A percentile compares a stretch with the other conserved stretches of the same genome.
These are phyloP conservation scores for Pulveroboletus sp. DNA, from an alignment of 768 basidiomycete species.

Conservation along the genomic window DNA sequence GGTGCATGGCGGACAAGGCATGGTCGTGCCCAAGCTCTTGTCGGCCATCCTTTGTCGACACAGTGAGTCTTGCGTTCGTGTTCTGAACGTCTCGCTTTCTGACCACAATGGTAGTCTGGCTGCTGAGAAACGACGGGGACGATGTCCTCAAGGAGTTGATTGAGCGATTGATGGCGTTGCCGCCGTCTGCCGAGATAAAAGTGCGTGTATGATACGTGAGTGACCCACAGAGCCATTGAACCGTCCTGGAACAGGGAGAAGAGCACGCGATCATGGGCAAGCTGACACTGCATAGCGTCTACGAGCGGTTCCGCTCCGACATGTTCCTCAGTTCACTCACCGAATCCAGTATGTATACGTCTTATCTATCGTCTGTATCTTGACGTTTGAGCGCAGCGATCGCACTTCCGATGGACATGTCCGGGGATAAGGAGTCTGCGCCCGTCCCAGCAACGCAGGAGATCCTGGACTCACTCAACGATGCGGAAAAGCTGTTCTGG, in stretches of 20 bases:
- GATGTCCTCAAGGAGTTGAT: conserved; percentile 53
- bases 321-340: conserved; percentile 87
- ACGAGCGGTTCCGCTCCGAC: conserved; percentile 75
- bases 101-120: conserved; percentile 48
- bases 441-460: conserved; percentile 50
- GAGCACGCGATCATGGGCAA: conserved; percentile 72
- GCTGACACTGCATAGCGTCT: conserved; percentile 72
- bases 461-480: conserved; percentile 55
- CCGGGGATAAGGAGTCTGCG: conserved; percentile 38
- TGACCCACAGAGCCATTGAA: background rate
- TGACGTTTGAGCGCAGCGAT: conserved; percentile 53
- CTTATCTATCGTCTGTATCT: background rate
- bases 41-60: conserved; percentile 63
- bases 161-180: conserved; percentile 52
- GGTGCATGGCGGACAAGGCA: conserved; percentile 37
- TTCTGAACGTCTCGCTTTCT: conserved; percentile 8
- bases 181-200: conserved; percentile 55
- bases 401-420: conserved; percentile 77
- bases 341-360: conserved; percentile 71
- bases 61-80: conserved; percentile 42
- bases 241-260: conserved; percentile 52
- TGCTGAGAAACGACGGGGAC: conserved; percentile 53
- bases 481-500: conserved; percentile 70
- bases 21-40: conserved; percentile 56
- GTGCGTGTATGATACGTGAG: conserved; percentile 32